A percentile compares a stretch with the other conserved stretches of the same genome.
These are phyloP conservation scores for Crepidotus variabilis DNA, from an alignment of 768 basidiomycete species.

Conservation along the genomic window DNA sequence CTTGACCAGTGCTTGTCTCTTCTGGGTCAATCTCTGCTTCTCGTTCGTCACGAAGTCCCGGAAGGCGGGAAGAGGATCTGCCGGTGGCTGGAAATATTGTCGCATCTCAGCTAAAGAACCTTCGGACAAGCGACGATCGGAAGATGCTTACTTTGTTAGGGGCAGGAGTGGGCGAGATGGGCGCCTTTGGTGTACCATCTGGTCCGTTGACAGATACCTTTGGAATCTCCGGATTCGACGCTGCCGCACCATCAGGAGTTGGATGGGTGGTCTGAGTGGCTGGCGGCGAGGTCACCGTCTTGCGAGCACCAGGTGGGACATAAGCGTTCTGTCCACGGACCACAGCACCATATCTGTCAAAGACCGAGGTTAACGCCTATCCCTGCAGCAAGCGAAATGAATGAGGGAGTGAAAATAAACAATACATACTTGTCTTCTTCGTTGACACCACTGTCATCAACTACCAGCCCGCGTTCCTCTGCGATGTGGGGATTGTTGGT, in stretches of 20 bases:
- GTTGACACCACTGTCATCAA: conserved; percentile 73
- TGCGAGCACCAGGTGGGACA: conserved; percentile 88
- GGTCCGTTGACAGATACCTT: conserved; percentile 76
- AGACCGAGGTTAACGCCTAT: conserved; percentile 7
- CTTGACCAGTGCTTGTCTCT: conserved; percentile 85
- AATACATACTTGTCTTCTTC: conserved; percentile 91
- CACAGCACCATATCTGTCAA: conserved; percentile 83
- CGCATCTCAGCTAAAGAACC: neutral
- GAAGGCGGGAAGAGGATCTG: conserved; percentile 81
- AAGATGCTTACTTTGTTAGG: conserved; percentile 5
- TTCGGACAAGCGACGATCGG: conserved; percentile 1
- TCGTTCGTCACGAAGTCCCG: conserved; percentile 91
- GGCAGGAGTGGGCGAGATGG: conserved; percentile 57
- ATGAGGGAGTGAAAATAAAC: conserved; percentile 11
- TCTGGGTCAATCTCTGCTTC: conserved; percentile 85
- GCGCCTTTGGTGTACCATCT: conserved; percentile 62
- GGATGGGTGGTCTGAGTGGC: conserved; percentile 11
- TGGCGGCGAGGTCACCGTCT: conserved; percentile 24
- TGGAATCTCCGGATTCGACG: conserved; percentile 51
- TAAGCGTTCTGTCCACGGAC: conserved; percentile 87
- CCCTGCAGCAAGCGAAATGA: conserved; percentile 15
- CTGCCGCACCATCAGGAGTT: conserved; percentile 8
- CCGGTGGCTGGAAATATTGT: conserved; percentile 45
- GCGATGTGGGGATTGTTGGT: conserved; percentile 81
- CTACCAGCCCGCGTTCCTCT: conserved; percentile 72